A percentile compares a stretch with the other conserved stretches of the same genome.
Evolutionary conservation across 2,329 filamentous ascomycete genomes (phyloP).

Genomic region (Colletotrichum sp.): DNA sequence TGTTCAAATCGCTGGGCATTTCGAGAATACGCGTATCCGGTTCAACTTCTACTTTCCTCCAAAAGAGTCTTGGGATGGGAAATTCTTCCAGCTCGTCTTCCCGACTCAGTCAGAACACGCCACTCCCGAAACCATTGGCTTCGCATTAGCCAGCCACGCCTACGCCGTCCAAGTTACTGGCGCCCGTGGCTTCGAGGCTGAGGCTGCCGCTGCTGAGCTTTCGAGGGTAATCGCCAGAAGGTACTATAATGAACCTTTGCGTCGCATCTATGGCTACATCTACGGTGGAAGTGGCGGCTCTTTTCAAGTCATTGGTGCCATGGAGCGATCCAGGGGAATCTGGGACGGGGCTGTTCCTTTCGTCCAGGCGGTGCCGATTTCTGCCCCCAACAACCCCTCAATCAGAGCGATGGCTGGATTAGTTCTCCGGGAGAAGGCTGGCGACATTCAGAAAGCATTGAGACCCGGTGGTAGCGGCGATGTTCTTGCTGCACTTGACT

Average conservation of each 20-base stretch:
- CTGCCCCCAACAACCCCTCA: conserved; percentile 20
- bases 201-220: conserved; percentile 26
- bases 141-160: conserved; percentile 22
- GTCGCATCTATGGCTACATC: conserved; percentile 24
- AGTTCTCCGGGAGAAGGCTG: background rate
- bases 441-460: conserved; percentile 6
- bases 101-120: conserved; percentile 20
- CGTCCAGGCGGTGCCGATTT: conserved; percentile 24
- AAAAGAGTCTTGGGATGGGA: conserved; percentile 14
- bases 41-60: conserved; percentile 28
- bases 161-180: conserved; percentile 25
- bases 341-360: conserved; percentile 27
- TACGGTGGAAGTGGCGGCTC: conserved; percentile 29
- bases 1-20: conserved; percentile 19
- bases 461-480: conserved; percentile 15
- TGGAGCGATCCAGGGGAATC: conserved; percentile 24
- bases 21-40: conserved; percentile 20
- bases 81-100: conserved; percentile 26
- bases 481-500: background rate
- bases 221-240: conserved; percentile 18
- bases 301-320: conserved; percentile 21
- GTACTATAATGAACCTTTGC: conserved; percentile 9
- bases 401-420: conserved; percentile 17
- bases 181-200: conserved; percentile 21
- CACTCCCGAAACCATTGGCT: conserved; percentile 10